Base-by-base conservation (phyloP, 2,329 filamentous ascomycete species). In the Alternaria triticimaculans region DNA sequence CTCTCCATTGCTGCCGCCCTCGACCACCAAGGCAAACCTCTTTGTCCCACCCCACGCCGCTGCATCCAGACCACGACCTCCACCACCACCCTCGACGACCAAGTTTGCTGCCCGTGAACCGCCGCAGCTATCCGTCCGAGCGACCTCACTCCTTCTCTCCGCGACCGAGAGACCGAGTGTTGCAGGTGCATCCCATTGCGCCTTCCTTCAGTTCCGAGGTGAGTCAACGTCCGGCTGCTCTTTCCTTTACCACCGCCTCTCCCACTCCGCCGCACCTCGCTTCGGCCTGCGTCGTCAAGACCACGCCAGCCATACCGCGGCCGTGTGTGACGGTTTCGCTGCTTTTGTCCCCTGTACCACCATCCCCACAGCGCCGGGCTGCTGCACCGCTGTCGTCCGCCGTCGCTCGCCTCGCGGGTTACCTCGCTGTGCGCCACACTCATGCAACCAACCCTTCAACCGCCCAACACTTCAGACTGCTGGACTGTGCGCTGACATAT, bases 371-470 rank as follows among this genome's bases (percentile, higher is more conserved):
- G 61, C 66, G 64, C 72, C 67, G 69, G 67, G 63, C 66, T 73
- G 69, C 76, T 65, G 73, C 66, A 69, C 74, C 61, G 72, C 76
- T 75, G 73, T 71, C 64, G 72, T 77, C 74, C 76, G 62, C 74
- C 72, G 71, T 71, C 69, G 68, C 73, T 72, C 72, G 74, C 74
- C 69, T 76, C 59, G 67, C 66, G 63, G 65, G 68, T 67, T 72
- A 68, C 69, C 69, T 67, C 61, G 56, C 66, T 78, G 76, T 77
- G 73, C 76, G 77, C 77, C 76, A 78, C 77, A 73, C 67, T 64
- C 69, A 72, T 78, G 76, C 75, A 77, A 72, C 69, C 72, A 70
- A 65, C 72, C 73, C 70, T 61, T 58, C 60, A 65, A 68, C 66
- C 48, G 67, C 72, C 62, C 70, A 72, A 73, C 72, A 69, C 62